Evolutionary conservation across 139 green algal genomes (phyloP), one percentile per base, ranked within the genome.

Genomic region (Tetraselmis chui): DNA sequence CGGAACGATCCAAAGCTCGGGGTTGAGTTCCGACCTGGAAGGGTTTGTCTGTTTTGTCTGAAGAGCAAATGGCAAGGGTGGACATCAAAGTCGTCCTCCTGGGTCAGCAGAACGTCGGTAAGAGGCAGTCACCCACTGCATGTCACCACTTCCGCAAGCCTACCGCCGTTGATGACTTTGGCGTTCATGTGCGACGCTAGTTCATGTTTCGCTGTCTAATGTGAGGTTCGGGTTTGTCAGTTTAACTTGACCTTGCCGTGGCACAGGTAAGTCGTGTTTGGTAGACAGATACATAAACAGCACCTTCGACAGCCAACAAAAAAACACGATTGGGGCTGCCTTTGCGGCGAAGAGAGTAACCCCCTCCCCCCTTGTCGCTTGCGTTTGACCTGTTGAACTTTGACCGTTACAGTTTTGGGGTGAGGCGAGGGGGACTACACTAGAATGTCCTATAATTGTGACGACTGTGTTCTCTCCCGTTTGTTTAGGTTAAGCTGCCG

Each of bases 201-300:
- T 25, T 5, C 45, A 67, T 5, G 18, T 5, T 18, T 25, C 45
- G 45, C 18, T 67, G 45, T 18, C 18, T 67, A 67, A 5, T 67
- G 45, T 67, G 45, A 5, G 18, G 18, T 18, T 25, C 45, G 45
- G 5, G 11, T 67, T 25, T 67, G 45, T 5, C 45, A 67, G n/a
- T n/a, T n/a, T n/a, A n/a, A n/a, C n/a, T n/a, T n/a, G n/a, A n/a
- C n/a, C 18, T 18, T 67, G 45, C 18, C 45, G 11, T 18, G 11
- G 18, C 18, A 18, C 45, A 67, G 74, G 74, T 2, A 77, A 77
- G 74, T 31, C 26, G 26, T 77, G 74, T 25, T 25, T 77, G 26
- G 74, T 77, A 25, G 74, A 77, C 74, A 28, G 74, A 28, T 77
- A 77, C 74, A 29, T 77, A 22, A 77, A 77, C 74, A 31, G 26